These are phyloP conservation scores for Fusarium albosuccineum DNA, from an alignment of 2,329 filamentous ascomycete genomes.

Conservation along the genomic window DNA sequence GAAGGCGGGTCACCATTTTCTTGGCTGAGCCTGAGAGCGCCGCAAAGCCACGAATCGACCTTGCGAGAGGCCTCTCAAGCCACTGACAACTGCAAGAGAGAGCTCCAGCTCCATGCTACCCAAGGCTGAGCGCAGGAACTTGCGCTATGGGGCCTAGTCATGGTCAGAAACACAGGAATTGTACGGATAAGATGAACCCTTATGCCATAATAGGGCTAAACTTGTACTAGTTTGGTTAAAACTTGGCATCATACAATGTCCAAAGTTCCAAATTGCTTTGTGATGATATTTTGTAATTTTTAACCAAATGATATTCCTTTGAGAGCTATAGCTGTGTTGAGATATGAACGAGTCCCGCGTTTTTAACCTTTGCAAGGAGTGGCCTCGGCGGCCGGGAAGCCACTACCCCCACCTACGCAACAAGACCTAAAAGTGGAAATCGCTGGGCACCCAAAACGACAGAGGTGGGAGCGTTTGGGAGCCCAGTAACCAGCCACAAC, in stretches of 20 bases:
- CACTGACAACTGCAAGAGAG: not conserved
- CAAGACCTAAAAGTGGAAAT: conserved; percentile 29
- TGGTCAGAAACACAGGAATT: too few relatives aligned
- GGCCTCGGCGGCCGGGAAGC: too few relatives aligned
- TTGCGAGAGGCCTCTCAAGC: conserved; percentile 35
- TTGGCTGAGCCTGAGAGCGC: conserved; percentile 6
- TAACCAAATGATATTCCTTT: too few relatives aligned
- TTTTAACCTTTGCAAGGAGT: too few relatives aligned
- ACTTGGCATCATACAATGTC: too few relatives aligned
- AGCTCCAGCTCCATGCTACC: conserved; percentile 1
- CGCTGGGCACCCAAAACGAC: not conserved
- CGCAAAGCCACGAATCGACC: conserved; percentile 21
- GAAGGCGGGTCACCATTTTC: conserved; percentile 12
- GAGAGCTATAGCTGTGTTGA: too few relatives aligned
- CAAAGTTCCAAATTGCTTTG: too few relatives aligned
- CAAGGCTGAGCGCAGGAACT: conserved; percentile 6
- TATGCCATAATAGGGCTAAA: too few relatives aligned
- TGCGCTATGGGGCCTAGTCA: not conserved
- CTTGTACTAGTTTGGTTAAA: too few relatives aligned
- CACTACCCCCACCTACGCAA: not conserved
- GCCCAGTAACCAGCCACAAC: conserved; percentile 41
- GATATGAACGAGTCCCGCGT: too few relatives aligned
- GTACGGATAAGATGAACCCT: too few relatives aligned
- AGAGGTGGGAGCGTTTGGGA: conserved; percentile 15
- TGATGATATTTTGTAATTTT: too few relatives aligned